A percentile compares a stretch with the other conserved stretches of the same genome.
These are phyloP conservation scores for Fusarium pilosicola DNA, from an alignment of 2,329 filamentous ascomycete genomes.

Conservation along the genomic window DNA sequence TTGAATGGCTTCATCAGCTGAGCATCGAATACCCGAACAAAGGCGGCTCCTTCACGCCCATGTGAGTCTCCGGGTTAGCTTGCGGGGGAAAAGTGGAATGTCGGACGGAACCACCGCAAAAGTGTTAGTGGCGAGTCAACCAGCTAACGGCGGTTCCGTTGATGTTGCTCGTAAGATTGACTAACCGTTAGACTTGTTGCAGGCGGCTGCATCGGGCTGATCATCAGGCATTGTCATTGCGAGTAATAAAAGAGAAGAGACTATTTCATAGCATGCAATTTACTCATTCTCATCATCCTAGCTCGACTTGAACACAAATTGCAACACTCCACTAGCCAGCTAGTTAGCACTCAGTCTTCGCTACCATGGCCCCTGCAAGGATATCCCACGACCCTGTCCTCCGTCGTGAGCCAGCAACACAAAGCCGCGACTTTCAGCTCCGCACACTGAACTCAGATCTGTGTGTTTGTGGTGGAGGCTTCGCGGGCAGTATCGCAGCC, in stretches of 20 bases:
- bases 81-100: constrained; percentile 5
- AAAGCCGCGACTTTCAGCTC: constrained; percentile 11
- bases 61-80: neutral
- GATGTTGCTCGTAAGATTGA: neutral
- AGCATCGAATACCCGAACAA: neutral
- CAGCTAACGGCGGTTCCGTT: neutral
- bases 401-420: constrained; percentile 10
- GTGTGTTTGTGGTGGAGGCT: constrained; percentile 12
- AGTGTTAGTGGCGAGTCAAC: neutral
- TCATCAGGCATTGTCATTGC: neutral
- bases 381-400: constrained; percentile 19
- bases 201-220: neutral
- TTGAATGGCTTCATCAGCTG: neutral
- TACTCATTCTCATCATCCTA: neutral
- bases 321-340: neutral
- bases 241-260: neutral
- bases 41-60: neutral
- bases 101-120: neutral
- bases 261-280: neutral
- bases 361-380: constrained; percentile 15
- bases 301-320: neutral
- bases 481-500: constrained; percentile 4
- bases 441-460: neutral
- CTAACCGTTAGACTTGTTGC: no score
- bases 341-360: neutral